Percentiles rank a stretch among this genome's conserved stretches.
These are phyloP conservation scores for Hamamelis virginiana DNA, from an alignment of 164 flowering plant species.

Conservation along the genomic window DNA sequence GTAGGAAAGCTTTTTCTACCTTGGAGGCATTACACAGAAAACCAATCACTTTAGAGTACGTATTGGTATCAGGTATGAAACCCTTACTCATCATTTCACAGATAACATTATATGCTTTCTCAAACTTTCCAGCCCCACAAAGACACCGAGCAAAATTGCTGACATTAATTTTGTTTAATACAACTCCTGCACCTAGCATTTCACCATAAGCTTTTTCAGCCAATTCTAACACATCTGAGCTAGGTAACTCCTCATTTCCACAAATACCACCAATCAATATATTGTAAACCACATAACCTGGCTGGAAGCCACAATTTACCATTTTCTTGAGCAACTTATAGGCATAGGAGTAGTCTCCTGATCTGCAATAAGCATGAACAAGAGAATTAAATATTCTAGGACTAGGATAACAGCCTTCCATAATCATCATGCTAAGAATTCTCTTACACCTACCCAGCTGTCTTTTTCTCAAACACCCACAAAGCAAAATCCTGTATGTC, in stretches of 20 bases:
- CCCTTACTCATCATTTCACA: constrained; percentile 86
- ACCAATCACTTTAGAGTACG: constrained; percentile 76
- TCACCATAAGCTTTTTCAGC: constrained; percentile 77
- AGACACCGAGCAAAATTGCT: constrained; percentile 71
- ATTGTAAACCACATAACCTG: constrained; percentile 84
- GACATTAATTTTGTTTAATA: constrained; percentile 75
- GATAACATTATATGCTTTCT: constrained; percentile 63
- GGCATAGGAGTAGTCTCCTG: constrained; percentile 71
- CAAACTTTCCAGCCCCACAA: constrained; percentile 73
- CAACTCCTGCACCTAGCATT: constrained; percentile 66
- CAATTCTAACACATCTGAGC: constrained; percentile 47
- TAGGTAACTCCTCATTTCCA: constrained; percentile 66
- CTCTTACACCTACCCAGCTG: constrained; percentile 86
- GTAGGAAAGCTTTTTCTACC: constrained; percentile 66
- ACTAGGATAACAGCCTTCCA: constrained; percentile 87
- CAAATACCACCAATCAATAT: constrained; percentile 84
- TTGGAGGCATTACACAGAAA: constrained; percentile 67
- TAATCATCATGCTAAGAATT: constrained; percentile 79
- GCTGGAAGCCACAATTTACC: constrained; percentile 53
- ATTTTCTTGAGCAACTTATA: constrained; percentile 79
- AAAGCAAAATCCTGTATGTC: constrained; percentile 72
- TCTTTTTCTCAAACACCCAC: constrained; percentile 60
- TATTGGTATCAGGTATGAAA: constrained; percentile 71
- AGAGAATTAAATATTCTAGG: constrained; percentile 69
- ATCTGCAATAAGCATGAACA: constrained; percentile 69